Evolutionary conservation across 768 basidiomycete species (phyloP).

Genomic region (Leccinum olivaceopallidum): DNA sequence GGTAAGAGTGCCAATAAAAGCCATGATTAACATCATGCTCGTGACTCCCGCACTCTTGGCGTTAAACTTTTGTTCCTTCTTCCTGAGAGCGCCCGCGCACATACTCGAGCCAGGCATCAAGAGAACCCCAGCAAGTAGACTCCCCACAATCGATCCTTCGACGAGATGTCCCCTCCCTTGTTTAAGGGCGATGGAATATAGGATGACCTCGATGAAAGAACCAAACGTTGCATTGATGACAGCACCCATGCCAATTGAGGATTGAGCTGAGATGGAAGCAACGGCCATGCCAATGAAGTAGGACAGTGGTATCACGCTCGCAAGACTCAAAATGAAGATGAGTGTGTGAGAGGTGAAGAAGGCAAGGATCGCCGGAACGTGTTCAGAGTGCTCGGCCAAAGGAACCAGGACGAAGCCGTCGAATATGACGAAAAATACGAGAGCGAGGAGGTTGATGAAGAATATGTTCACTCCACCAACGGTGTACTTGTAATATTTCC

Average conservation of each 20-base stretch:
- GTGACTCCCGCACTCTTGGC: constrained; percentile 99
- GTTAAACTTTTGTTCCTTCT: constrained; percentile 98
- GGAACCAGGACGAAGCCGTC: constrained; percentile 85
- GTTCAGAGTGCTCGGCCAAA: constrained; percentile 61
- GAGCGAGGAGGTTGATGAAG: constrained; percentile 90
- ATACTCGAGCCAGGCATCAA: constrained; percentile 98
- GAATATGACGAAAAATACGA: constrained; percentile 96
- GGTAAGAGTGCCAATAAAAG: constrained; percentile 92
- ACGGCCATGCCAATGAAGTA: constrained; percentile 99
- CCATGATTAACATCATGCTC: constrained; percentile 99
- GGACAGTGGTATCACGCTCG: constrained; percentile 93
- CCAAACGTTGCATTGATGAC: constrained; percentile 99
- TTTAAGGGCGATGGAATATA: constrained; percentile 89
- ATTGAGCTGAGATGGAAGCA: constrained; percentile 97
- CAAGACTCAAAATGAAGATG: constrained; percentile 82
- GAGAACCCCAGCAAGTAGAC: constrained; percentile 91
- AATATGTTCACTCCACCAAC: constrained; percentile 98
- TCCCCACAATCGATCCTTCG: constrained; percentile 96
- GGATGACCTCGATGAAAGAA: constrained; percentile 95
- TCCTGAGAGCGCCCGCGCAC: constrained; percentile 83
- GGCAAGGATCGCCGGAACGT: constrained; percentile 63
- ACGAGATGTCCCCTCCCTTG: constrained; percentile 91
- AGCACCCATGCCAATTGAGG: constrained; percentile 98
- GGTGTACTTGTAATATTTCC: constrained; percentile 98
- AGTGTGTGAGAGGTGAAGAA: constrained; percentile 71